These are phyloP conservation scores for Leccinum solheimii DNA, from an alignment of 1,284 basidiomycete species.

Conservation along the genomic window DNA sequence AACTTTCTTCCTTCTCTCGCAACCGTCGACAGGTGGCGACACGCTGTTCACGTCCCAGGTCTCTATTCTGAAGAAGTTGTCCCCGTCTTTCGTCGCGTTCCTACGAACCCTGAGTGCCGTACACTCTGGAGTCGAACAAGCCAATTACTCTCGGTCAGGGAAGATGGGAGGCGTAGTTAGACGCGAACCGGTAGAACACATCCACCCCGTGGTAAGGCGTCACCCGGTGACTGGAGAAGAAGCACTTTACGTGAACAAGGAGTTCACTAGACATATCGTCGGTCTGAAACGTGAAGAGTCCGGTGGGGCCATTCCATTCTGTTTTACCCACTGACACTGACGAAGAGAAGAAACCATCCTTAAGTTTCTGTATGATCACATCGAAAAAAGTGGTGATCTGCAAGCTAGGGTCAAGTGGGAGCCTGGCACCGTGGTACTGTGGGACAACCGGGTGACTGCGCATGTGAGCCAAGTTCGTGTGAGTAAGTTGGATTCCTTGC, in stretches of 20 bases:
- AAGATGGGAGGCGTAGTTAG: constrained; percentile 70
- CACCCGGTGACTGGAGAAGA: constrained; percentile 85
- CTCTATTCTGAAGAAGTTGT: constrained; percentile 66
- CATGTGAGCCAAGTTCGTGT: constrained; percentile 48
- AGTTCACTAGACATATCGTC: constrained; percentile 77
- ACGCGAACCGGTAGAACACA: constrained; percentile 73
- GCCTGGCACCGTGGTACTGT: constrained; percentile 68
- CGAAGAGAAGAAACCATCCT: constrained; percentile 55
- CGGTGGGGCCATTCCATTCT: constrained; percentile 43
- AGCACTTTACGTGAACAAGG: constrained; percentile 77
- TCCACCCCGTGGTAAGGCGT: constrained; percentile 65
- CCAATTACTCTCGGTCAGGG: constrained; percentile 67
- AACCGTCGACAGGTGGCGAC: constrained; percentile 75
- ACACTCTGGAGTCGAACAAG: constrained; percentile 80
- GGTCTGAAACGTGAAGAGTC: constrained; percentile 80
- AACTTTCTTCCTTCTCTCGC: constrained; percentile 79
- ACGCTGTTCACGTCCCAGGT: constrained; percentile 78
- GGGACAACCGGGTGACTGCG: constrained; percentile 78
- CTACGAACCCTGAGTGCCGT: constrained; percentile 42
- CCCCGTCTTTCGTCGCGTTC: constrained; percentile 70
- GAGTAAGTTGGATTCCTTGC: constrained; percentile 14
- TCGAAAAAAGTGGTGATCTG: constrained; percentile 68
- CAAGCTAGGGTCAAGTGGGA: constrained; percentile 72
- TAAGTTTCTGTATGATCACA: constrained; percentile 68
- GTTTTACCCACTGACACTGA: constrained; percentile 4